These are phyloP conservation scores for Penicillium cataractarum DNA, from an alignment of 495 filamentous ascomycete genomes.

Conservation along the genomic window DNA sequence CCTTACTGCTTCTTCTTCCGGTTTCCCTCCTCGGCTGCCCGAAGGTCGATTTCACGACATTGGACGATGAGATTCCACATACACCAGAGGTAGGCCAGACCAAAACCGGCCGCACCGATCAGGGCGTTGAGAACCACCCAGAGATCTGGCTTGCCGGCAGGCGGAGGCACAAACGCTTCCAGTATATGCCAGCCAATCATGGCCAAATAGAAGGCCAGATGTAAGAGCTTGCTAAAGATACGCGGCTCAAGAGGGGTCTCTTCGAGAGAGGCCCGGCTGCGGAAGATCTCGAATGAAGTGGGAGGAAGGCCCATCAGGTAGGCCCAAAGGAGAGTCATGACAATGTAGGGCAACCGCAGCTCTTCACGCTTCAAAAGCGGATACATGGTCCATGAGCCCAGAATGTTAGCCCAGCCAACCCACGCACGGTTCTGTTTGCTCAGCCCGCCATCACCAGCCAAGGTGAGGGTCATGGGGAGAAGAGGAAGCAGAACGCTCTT, in stretches of 20 bases:
- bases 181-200: conserved; percentile 81
- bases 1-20: conserved; percentile 48
- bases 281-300: conserved; percentile 68
- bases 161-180: conserved; percentile 68
- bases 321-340: conserved; percentile 83
- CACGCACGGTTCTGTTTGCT: conserved; percentile 76
- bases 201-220: conserved; percentile 70
- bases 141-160: conserved; percentile 80
- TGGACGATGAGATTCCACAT: conserved; percentile 69
- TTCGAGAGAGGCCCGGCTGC: conserved; percentile 41
- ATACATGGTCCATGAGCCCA: conserved; percentile 93
- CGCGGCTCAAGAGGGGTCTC: conserved; percentile 43
- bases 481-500: conserved; percentile 92
- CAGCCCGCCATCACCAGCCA: conserved; percentile 76
- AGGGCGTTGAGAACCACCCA: conserved; percentile 91
- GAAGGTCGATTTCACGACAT: conserved; percentile 44
- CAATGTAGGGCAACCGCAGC: conserved; percentile 79
- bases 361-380: conserved; percentile 86
- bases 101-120: conserved; percentile 82
- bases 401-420: conserved; percentile 90
- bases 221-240: conserved; percentile 65
- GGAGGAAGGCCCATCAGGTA: conserved; percentile 88
- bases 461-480: conserved; percentile 85
- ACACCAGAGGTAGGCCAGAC: conserved; percentile 89
- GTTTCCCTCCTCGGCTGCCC: conserved; percentile 30